Evolutionary conservation across 2,329 filamentous ascomycete genomes (phyloP).

Genomic region (Podosphaera fusca): DNA sequence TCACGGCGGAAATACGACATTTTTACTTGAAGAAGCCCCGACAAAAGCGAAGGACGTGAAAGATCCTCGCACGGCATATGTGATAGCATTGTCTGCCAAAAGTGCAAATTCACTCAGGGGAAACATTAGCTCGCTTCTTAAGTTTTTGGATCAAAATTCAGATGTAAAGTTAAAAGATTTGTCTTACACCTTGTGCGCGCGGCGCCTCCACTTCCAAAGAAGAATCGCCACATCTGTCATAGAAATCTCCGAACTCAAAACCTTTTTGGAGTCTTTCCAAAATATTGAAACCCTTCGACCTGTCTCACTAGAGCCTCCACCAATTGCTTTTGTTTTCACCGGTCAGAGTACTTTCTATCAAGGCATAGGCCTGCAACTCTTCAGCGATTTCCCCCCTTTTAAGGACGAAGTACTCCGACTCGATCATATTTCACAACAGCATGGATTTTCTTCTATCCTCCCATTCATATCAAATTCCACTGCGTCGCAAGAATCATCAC

Average conservation of each 20-base stretch:
- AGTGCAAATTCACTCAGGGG: slow-evolving; percentile 10
- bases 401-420: slow-evolving; percentile 9
- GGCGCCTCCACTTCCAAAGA: slow-evolving; percentile 35
- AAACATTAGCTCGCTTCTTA: slow-evolving; percentile 10
- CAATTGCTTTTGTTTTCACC: slow-evolving; percentile 17
- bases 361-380: slow-evolving; percentile 10
- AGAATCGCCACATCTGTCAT: slow-evolving; percentile 26
- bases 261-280: slow-evolving; percentile 19
- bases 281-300: not conserved
- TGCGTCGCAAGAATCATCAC: slow-evolving; percentile 18
- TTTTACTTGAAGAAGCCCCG: slow-evolving; percentile 15
- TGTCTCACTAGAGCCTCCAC: slow-evolving; percentile 2
- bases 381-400: slow-evolving; percentile 18
- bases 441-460: slow-evolving; percentile 13
- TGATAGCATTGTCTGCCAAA: slow-evolving; percentile 26
- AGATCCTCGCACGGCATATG: slow-evolving; percentile 22
- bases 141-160: slow-evolving; percentile 10
- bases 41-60: slow-evolving; percentile 14
- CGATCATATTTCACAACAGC: slow-evolving; percentile 8
- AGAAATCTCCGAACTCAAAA: slow-evolving; percentile 22
- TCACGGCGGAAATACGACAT: slow-evolving; percentile 15
- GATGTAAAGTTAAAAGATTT: slow-evolving; percentile 10
- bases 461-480: not conserved
- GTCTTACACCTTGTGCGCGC: slow-evolving; percentile 17
- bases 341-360: slow-evolving; percentile 24